A percentile compares a stretch with the other conserved stretches of the same genome.
Evolutionary conservation across 164 flowering plant species (phyloP).

Genomic region (Euptelea pleiosperma): DNA sequence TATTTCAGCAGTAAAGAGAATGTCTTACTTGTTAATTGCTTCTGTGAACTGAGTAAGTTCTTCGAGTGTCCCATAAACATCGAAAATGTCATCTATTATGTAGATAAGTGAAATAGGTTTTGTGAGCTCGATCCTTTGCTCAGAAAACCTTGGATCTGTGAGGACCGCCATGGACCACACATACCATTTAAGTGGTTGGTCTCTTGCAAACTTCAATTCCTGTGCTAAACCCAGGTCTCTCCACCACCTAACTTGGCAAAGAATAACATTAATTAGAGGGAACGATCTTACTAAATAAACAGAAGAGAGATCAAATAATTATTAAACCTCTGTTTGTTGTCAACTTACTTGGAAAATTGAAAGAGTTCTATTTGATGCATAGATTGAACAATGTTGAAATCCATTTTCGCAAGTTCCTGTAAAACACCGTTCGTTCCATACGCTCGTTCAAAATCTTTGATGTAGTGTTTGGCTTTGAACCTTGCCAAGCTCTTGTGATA

Average conservation of each 20-base stretch:
- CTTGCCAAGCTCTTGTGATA: constrained; percentile 41
- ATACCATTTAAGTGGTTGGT: constrained; percentile 42
- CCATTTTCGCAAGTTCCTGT: constrained; percentile 35
- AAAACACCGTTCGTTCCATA: constrained; percentile 14
- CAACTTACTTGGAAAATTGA: constrained; percentile 39
- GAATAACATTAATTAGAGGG: neutral
- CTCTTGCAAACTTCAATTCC: constrained; percentile 38
- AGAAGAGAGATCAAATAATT: no score
- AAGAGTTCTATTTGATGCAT: constrained; percentile 36
- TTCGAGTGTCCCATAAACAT: constrained; percentile 48
- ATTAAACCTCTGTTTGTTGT: no score
- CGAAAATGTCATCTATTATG: constrained; percentile 63
- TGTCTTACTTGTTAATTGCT: constrained; percentile 40
- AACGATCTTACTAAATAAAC: neutral
- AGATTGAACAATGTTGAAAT: constrained; percentile 29
- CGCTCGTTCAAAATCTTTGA: neutral
- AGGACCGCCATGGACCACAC: constrained; percentile 36
- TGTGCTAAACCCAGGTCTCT: constrained; percentile 35
- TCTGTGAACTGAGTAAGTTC: constrained; percentile 52
- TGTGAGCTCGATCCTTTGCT: constrained; percentile 41
- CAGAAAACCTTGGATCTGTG: constrained; percentile 34
- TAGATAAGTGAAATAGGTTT: constrained; percentile 48
- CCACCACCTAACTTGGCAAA: constrained; percentile 53
- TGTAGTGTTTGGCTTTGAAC: constrained; percentile 24
- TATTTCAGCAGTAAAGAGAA: no score